Percentiles rank a stretch among this genome's conserved stretches.
phyloP scores from a whole-genome alignment of 2,329 filamentous ascomycete genomes.

The Aspergillus novofumigatus region DNA sequence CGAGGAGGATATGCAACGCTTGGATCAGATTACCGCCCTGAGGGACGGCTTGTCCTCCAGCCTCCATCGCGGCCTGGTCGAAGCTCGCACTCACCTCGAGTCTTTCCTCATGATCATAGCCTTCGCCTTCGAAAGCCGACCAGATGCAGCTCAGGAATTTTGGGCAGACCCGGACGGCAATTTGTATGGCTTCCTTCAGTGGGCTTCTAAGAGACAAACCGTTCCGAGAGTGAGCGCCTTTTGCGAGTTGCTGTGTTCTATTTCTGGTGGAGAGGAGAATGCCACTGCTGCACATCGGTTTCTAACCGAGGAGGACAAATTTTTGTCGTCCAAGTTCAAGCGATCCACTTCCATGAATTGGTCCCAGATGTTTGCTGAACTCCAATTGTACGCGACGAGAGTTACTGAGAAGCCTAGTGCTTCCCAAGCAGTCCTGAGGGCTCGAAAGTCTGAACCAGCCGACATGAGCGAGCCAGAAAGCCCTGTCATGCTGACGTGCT shows the following conservation, averaged over 20 bases:
- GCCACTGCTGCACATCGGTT: conserved; percentile 85
- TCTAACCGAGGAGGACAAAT: conserved; percentile 76
- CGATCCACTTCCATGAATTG: conserved; percentile 84
- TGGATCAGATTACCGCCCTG: conserved; percentile 44
- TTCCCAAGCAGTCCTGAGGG: conserved; percentile 53
- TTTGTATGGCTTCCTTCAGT: conserved; percentile 88
- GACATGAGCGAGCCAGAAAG: conserved; percentile 87
- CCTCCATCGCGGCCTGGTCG: conserved; percentile 38
- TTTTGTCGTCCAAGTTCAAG: conserved; percentile 71
- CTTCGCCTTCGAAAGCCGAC: conserved; percentile 80
- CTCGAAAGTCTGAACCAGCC: conserved; percentile 59
- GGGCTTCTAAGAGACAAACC: conserved; percentile 92
- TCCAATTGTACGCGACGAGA: conserved; percentile 76
- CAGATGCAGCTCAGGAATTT: conserved; percentile 80
- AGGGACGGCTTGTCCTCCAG: conserved; percentile 41
- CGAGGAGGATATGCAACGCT: conserved; percentile 78
- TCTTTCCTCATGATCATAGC: conserved; percentile 89
- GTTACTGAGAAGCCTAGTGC: conserved; percentile 67
- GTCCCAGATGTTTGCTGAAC: conserved; percentile 85
- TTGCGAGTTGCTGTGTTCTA: conserved; percentile 89
- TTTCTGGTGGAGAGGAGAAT: conserved; percentile 77
- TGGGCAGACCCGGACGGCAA: conserved; percentile 93
- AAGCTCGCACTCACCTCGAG: conserved; percentile 63
- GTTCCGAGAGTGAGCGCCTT: conserved; percentile 95
- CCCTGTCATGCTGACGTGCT: conserved; percentile 93